Evolutionary conservation across 106 monocot species (phyloP), one percentile per base, ranked within the genome.

Genomic region (Allium sativum): DNA sequence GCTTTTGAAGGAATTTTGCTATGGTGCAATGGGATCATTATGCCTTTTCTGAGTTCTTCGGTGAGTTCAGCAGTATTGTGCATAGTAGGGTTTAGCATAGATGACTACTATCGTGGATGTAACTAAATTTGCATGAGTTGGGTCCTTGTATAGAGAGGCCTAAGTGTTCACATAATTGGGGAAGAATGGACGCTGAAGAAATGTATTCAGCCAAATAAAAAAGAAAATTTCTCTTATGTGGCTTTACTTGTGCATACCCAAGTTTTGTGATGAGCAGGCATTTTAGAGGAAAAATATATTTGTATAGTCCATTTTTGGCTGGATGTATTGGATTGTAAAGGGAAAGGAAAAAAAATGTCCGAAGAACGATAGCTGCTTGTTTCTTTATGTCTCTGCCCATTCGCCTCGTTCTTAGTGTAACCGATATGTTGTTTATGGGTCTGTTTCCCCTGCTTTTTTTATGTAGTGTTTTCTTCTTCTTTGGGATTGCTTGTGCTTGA

Each of bases 81-180:
- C 64, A 76, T 76, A 69, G 52, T 50, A 65, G 70, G 9, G 65
- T 58, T 66, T 50, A 47, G 45, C 10, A 42, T 64, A 17, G 41
- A 59, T 18, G 51, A 51, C 20, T 19, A 65, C 44, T 52, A 41
- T 61, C 56, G 42, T 16, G 50, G 52, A 53, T 40, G 62, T 21
- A 46, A 17, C 9, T 21, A 48, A 58, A 42, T 44, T 62, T 48
- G 42, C 31, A 55, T 53, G 59, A 70, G 51, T 44, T 62, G 55
- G 46, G 50, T 72, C 66, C 14, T 52, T 77, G 73, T 77, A 73
- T 65, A 81, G 72, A 66, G 21, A 69, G 69, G 31, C 31, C 31
- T 31, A 31, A 50, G 58, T 19, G 58, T 19, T 44, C 15, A 61
- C 22, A 41, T 65, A 45, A 55, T 12, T 68, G 50, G 43, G 56